A percentile compares a stretch with the other conserved stretches of the same genome.
Evolutionary conservation across 805 yeast species (phyloP).

Genomic region (Saccharomycopsis sp.): DNA sequence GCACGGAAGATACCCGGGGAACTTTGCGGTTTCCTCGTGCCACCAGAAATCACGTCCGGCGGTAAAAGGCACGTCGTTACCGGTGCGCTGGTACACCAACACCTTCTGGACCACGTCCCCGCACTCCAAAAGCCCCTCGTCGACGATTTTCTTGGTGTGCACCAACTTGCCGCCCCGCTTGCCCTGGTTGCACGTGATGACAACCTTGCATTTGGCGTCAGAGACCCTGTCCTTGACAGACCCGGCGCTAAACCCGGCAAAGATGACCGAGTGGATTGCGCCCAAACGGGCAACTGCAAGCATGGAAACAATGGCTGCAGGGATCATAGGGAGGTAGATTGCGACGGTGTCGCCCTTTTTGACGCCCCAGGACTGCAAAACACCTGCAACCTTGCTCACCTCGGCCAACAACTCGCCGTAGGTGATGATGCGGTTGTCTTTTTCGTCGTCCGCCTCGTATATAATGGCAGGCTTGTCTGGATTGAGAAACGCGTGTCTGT

Average conservation of each 20-base stretch:
- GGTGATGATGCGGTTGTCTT: constrained; percentile 65
- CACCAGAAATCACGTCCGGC: constrained; percentile 89
- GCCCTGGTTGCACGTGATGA: constrained; percentile 93
- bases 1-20: constrained; percentile 81
- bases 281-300: constrained; percentile 91
- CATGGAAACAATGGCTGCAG: constrained; percentile 92
- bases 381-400: constrained; percentile 82
- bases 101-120: constrained; percentile 74
- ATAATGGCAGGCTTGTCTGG: constrained; percentile 82
- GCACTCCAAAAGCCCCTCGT: constrained; percentile 70
- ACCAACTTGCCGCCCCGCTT: constrained; percentile 93
- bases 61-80: constrained; percentile 60
- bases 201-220: constrained; percentile 79
- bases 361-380: constrained; percentile 79
- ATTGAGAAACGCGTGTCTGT: constrained; percentile 83
- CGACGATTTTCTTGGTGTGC: constrained; percentile 89
- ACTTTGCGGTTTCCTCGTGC: constrained; percentile 82
- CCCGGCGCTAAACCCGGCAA: constrained; percentile 94
- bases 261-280: constrained; percentile 92
- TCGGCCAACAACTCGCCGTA: constrained; percentile 81
- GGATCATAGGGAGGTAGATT: constrained; percentile 94
- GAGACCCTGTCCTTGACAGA: constrained; percentile 85
- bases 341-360: constrained; percentile 95
- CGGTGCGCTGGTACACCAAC: constrained; percentile 81
- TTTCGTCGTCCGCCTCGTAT: constrained; percentile 91